These are phyloP conservation scores for Phialophora expanda DNA, from an alignment of 2,329 filamentous ascomycete genomes.

Conservation along the genomic window DNA sequence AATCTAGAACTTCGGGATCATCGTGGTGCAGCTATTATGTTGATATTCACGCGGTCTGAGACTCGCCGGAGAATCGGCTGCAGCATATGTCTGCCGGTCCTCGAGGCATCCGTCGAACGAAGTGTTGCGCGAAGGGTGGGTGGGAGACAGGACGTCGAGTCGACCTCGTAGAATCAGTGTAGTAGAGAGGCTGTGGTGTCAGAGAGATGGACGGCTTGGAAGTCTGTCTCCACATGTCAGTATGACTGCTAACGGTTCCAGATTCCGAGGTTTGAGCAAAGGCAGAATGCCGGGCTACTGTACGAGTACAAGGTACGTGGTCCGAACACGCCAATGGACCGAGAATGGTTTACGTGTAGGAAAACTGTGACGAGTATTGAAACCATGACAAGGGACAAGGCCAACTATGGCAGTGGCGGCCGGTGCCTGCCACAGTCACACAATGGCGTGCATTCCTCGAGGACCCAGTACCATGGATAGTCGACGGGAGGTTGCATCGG, in stretches of 20 bases:
- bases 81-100: not conserved
- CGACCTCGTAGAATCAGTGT: not conserved
- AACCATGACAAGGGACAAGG: not conserved
- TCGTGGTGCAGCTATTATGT: not conserved
- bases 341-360: not conserved
- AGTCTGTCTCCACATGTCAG: not conserved
- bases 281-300: not conserved
- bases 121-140: not conserved
- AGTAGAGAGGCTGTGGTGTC: conserved; percentile 2
- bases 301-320: not conserved
- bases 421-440: conserved; percentile 3
- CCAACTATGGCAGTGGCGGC: not conserved
- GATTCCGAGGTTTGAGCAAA: not conserved
- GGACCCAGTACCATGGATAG: conserved; percentile 17
- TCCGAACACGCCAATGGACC: not conserved
- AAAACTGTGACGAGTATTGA: not conserved
- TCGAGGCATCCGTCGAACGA: not conserved
- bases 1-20: not conserved
- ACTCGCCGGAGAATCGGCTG: not conserved
- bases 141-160: not conserved
- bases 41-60: not conserved
- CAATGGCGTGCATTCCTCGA: conserved; percentile 1
- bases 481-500: conserved; percentile 5
- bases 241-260: not conserved
- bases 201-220: not conserved